These are phyloP conservation scores for Cicer pinnatifidum DNA, from an alignment of 306 rosid species.

Conservation along the genomic window DNA sequence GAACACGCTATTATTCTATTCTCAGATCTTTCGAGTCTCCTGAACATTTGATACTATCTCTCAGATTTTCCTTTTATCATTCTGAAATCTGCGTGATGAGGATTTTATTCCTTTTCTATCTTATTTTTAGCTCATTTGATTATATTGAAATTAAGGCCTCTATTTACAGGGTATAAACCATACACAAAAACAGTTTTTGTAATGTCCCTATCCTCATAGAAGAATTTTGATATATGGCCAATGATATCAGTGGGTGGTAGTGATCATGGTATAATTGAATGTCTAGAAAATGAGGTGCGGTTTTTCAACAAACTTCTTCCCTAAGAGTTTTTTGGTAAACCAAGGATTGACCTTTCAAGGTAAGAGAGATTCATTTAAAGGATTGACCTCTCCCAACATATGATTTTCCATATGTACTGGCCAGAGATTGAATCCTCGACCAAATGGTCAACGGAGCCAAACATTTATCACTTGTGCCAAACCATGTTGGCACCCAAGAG, in stretches of 20 bases:
- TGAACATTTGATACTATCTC: background rate
- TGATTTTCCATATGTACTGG: no score
- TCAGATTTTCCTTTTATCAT: background rate
- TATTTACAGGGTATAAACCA: background rate
- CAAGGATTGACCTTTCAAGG: no score
- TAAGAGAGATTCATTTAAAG: no score
- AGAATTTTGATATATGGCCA: constrained; percentile 19
- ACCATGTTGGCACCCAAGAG: background rate
- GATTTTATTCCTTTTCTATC: constrained; percentile 1
- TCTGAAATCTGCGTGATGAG: constrained; percentile 3
- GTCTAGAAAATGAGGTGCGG: background rate
- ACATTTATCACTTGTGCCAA: no score
- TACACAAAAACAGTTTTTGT: background rate
- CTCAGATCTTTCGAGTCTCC: background rate
- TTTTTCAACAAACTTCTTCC: constrained; percentile 8
- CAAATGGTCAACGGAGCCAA: no score
- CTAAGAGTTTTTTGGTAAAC: background rate
- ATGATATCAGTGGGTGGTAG: background rate
- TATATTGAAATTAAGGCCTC: constrained; percentile 2
- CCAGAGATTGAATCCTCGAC: no score
- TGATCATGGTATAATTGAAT: constrained; percentile 7
- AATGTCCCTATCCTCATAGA: background rate
- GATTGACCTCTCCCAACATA: no score
- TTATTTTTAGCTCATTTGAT: background rate
- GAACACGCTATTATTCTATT: background rate